Evolutionary conservation across 352 stramenopile genomes (phyloP).

Genomic region (Achlya hypogyna): DNA sequence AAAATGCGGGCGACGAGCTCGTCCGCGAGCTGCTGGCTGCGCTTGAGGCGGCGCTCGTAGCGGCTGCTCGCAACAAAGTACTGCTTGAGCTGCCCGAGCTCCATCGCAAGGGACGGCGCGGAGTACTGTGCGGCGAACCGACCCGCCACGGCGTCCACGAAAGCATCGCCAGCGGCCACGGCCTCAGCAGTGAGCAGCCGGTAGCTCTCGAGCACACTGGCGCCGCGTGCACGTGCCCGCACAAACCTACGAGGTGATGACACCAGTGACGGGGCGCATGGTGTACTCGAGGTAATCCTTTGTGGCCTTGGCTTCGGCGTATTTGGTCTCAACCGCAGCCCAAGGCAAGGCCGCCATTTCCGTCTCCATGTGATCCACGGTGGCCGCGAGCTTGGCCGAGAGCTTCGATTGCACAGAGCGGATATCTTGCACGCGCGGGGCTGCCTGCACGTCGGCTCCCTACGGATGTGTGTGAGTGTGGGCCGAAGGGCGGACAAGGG

Average conservation of each 20-base stretch:
- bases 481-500: background rate
- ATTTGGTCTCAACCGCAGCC: background rate
- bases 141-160: slow-evolving; percentile 27
- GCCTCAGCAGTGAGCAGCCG: slow-evolving; percentile 41
- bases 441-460: background rate
- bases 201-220: slow-evolving; percentile 34
- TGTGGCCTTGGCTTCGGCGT: background rate
- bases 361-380: background rate
- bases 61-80: slow-evolving; percentile 65
- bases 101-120: background rate
- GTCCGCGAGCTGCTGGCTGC: slow-evolving; percentile 34
- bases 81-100: slow-evolving; percentile 55
- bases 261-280: background rate
- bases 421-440: background rate
- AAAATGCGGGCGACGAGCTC: slow-evolving; percentile 70
- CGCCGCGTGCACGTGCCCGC: slow-evolving; percentile 26
- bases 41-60: slow-evolving; percentile 44
- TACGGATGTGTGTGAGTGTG: background rate
- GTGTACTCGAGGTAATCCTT: background rate
- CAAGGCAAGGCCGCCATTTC: background rate
- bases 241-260: background rate
- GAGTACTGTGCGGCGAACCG: slow-evolving; percentile 29
- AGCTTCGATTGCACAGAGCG: background rate
- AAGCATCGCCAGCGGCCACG: slow-evolving; percentile 28
- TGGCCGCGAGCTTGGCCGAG: background rate